phyloP scores from a whole-genome alignment of 495 filamentous ascomycete genomes.

The Penicillium daleae region DNA sequence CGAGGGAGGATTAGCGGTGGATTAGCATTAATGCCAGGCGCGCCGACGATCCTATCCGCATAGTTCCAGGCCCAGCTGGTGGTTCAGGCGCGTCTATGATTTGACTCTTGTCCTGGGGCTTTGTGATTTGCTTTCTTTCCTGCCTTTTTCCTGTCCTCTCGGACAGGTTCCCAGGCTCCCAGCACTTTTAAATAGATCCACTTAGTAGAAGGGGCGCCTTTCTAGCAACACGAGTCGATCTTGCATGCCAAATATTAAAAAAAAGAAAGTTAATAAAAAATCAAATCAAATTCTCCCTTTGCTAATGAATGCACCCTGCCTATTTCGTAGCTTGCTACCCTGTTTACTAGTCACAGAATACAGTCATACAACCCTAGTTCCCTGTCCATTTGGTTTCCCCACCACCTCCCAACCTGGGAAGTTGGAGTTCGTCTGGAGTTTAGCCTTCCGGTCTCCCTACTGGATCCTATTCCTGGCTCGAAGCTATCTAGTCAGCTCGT shows the following conservation, averaged over 20 bases:
- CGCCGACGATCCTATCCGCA: slow-evolving; percentile 6
- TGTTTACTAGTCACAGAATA: too few relatives aligned
- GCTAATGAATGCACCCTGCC: background rate
- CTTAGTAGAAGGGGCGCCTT: background rate
- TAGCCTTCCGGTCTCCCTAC: background rate
- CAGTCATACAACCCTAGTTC: slow-evolving; percentile 1
- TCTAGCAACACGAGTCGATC: slow-evolving; percentile 20
- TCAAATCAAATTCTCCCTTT: background rate
- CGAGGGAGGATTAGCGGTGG: background rate
- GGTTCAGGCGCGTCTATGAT: slow-evolving; percentile 12
- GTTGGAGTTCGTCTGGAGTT: background rate
- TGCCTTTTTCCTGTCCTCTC: background rate
- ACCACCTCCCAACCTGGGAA: too few relatives aligned
- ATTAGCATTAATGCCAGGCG: background rate
- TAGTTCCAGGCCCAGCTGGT: slow-evolving; percentile 6
- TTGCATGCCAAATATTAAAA: background rate
- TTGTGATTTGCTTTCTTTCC: background rate
- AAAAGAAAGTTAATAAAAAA: too few relatives aligned
- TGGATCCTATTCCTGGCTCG: background rate
- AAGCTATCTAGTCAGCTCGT: slow-evolving; percentile 2
- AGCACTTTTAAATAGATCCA: background rate
- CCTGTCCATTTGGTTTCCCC: background rate
- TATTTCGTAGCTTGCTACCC: background rate
- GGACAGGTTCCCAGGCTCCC: background rate
- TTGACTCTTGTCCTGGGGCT: background rate